phyloP scores from a whole-genome alignment of 2,329 filamentous ascomycete genomes.

The Teratosphaeria nubilosa region DNA sequence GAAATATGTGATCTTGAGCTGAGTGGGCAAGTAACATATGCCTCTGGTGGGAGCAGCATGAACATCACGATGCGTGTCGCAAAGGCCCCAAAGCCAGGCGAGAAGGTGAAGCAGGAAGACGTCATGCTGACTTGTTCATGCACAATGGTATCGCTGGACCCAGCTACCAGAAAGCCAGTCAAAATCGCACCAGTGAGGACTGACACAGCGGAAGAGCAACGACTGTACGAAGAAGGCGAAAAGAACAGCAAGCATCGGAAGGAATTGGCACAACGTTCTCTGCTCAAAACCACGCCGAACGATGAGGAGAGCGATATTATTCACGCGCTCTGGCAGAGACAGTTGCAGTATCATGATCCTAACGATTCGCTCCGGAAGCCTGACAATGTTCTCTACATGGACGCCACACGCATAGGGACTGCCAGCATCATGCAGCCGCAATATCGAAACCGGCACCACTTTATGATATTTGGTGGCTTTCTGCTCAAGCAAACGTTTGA shows the following conservation, averaged over 20 bases:
- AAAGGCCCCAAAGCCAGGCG: conserved; percentile 51
- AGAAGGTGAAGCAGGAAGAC: conserved; percentile 48
- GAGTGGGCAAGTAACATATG: conserved; percentile 59
- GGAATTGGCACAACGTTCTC: conserved; percentile 47
- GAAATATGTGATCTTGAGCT: conserved; percentile 72
- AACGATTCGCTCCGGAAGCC: conserved; percentile 46
- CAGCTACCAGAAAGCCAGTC: conserved; percentile 55
- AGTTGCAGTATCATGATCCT: conserved; percentile 54
- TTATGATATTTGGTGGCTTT: conserved; percentile 72
- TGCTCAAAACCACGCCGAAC: conserved; percentile 58
- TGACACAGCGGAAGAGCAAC: conserved; percentile 55
- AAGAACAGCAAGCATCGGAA: conserved; percentile 59
- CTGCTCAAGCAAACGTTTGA: conserved; percentile 62
- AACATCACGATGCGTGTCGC: conserved; percentile 66
- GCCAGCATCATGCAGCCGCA: conserved; percentile 69
- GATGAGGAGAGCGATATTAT: conserved; percentile 62
- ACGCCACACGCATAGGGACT: conserved; percentile 52
- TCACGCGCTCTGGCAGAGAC: conserved; percentile 62
- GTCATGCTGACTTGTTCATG: conserved; percentile 62
- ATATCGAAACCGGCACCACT: conserved; percentile 54
- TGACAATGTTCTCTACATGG: conserved; percentile 51
- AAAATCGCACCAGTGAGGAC: conserved; percentile 51
- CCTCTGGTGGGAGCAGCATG: conserved; percentile 61
- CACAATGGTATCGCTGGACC: conserved; percentile 67
- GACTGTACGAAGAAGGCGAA: conserved; percentile 52